Evolutionary conservation across 169 alveolate species (phyloP).

Genomic region (Blepharisma undulans): DNA sequence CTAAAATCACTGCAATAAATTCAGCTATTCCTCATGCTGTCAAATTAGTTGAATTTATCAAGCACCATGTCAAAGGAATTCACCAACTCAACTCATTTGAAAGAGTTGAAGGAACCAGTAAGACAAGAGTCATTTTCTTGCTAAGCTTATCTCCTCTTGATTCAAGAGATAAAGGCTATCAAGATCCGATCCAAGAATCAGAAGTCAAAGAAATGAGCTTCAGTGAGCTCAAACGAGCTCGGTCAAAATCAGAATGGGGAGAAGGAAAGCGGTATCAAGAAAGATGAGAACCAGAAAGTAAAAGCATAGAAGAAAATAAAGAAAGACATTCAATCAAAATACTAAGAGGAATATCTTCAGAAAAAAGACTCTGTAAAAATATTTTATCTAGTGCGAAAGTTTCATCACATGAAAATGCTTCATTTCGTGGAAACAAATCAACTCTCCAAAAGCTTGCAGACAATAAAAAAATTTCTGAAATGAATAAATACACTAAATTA

Average conservation of each 20-base stretch:
- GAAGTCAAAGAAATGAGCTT: not conserved
- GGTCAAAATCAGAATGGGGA: not conserved
- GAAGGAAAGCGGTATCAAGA: too few relatives aligned
- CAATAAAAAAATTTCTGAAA: too few relatives aligned
- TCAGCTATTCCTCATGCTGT: conserved; percentile 16
- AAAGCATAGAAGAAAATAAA: too few relatives aligned
- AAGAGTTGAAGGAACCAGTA: conserved; percentile 13
- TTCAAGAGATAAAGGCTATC: not conserved
- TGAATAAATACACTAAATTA: too few relatives aligned
- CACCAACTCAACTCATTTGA: conserved; percentile 15
- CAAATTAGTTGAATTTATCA: not conserved
- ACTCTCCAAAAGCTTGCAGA: too few relatives aligned
- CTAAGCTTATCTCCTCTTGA: conserved; percentile 10
- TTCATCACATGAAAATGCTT: too few relatives aligned
- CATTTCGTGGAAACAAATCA: too few relatives aligned
- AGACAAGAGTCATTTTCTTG: conserved; percentile 24
- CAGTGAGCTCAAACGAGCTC: not conserved
- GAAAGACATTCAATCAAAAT: too few relatives aligned
- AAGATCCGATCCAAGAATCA: not conserved
- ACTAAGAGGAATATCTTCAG: too few relatives aligned
- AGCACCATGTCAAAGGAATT: conserved; percentile 26
- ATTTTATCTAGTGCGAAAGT: too few relatives aligned
- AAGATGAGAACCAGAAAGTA: too few relatives aligned
- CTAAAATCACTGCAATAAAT: conserved; percentile 15
- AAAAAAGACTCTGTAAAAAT: too few relatives aligned